phyloP scores from a whole-genome alignment of 2,329 filamentous ascomycete species.

The Diaporthe sp. region DNA sequence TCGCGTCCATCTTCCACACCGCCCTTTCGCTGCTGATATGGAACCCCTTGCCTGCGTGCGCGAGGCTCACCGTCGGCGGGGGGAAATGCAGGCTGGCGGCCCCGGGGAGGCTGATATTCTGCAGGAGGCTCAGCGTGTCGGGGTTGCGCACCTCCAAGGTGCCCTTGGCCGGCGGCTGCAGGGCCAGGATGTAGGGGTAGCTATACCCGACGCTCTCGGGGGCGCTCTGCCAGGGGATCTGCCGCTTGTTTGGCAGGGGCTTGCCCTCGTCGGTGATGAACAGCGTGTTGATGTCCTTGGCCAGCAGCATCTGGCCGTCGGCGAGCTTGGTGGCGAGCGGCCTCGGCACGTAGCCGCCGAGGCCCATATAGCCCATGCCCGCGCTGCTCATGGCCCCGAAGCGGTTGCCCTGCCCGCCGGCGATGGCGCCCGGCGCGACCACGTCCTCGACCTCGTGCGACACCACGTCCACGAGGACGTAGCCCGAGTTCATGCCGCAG shows the following conservation, averaged over 20 bases:
- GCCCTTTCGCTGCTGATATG: constrained; percentile 91
- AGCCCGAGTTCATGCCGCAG: constrained; percentile 91
- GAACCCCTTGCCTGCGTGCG: constrained; percentile 96
- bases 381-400: constrained; percentile 88
- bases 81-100: constrained; percentile 91
- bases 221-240: constrained; percentile 91
- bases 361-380: constrained; percentile 97
- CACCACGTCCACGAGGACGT: constrained; percentile 88
- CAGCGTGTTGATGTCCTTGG: constrained; percentile 96
- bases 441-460: constrained; percentile 83
- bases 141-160: constrained; percentile 93
- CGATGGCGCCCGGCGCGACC: constrained; percentile 80
- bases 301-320: constrained; percentile 89
- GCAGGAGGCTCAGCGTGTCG: constrained; percentile 89
- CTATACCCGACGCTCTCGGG: constrained; percentile 96
- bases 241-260: constrained; percentile 79
- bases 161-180: constrained; percentile 87
- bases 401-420: constrained; percentile 77
- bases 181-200: constrained; percentile 92
- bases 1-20: constrained; percentile 96
- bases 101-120: constrained; percentile 85
- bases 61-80: constrained; percentile 92
- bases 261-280: constrained; percentile 91
- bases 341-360: constrained; percentile 91
- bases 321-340: constrained; percentile 87